Evolutionary conservation across 257 asterid genomes (phyloP).

Genomic region (Mentha longifolia): DNA sequence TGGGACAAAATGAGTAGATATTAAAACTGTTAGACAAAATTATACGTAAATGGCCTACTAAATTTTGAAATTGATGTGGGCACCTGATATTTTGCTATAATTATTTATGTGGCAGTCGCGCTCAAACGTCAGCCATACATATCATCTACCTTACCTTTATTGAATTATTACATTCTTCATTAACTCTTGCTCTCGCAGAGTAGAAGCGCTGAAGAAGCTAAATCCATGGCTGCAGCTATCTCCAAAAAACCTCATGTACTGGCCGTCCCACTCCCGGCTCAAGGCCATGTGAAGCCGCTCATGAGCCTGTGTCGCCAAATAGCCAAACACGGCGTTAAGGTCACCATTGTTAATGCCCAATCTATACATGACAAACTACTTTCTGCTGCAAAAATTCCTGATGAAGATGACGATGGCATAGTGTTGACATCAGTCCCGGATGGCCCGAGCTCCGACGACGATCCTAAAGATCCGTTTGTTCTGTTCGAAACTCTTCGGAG

Average conservation of each 20-base stretch:
- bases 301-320: conserved; percentile 42
- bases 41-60: too few relatives aligned
- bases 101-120: too few relatives aligned
- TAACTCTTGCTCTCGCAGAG: too few relatives aligned
- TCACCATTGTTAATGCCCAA: conserved; percentile 50
- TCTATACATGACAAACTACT: conserved; percentile 12
- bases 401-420: neutral
- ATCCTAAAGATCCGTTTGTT: conserved; percentile 26
- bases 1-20: too few relatives aligned
- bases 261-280: conserved; percentile 53
- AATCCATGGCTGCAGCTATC: neutral
- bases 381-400: neutral
- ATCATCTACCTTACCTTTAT: too few relatives aligned
- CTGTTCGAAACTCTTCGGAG: conserved; percentile 18
- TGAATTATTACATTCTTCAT: too few relatives aligned
- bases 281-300: conserved; percentile 60
- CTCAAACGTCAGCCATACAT: too few relatives aligned
- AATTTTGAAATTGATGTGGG: too few relatives aligned
- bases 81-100: too few relatives aligned
- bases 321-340: conserved; percentile 49
- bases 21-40: too few relatives aligned
- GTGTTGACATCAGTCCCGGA: conserved; percentile 16
- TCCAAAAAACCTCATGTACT: conserved; percentile 36
- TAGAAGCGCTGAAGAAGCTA: too few relatives aligned
- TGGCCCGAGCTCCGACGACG: conserved; percentile 16